Base-by-base conservation (phyloP, 2,329 filamentous ascomycete genomes). In the Magnaporthiopsis incrustans region DNA sequence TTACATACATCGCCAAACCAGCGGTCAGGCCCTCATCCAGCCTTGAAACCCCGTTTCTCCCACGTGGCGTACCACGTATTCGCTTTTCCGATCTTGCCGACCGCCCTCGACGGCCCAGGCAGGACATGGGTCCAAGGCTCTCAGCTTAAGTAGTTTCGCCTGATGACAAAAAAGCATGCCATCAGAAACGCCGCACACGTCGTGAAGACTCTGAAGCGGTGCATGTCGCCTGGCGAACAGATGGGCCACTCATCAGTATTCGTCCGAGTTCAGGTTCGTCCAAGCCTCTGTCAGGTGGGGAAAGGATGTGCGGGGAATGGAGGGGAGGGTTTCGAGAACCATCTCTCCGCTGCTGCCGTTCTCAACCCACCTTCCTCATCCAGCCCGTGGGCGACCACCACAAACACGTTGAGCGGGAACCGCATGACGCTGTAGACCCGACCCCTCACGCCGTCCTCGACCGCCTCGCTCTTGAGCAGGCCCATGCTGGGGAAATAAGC, bases 401-500 rank as follows among this genome's bases (percentile, higher is more conserved):
- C 80, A 67, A 83, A 80, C n/a, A 79, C 66, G 68, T 85, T 85
- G 65, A 87, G 71, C 3, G 85, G 85, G 26, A 86, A 75, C 35
- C 85, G 78, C 70, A 87, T 74, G 63, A 85, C 74, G 22, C 81
- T 81, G 70, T 87, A 87, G 22, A 86, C 77, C 58, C 78, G 79
- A 3, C 80, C 82, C 58, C 85, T 76, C 30, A 79, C 75, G 2
- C 77, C 77, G 69, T 87, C 83, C 1, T 82, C 78, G n/a, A 85
- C 75, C 3, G 82, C 70, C 57, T 78, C 74, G 44, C 81, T 80
- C 71, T 86, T 86, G 63, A 86, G 69, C 61, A 80, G 80, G 1
- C 78, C 81, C 71, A 85, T 82, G 65, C 77, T 79, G 0, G 84
- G 85, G 68, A 78, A 86, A 69, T 87, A 87, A 50, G 82, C 74